These are phyloP conservation scores for Diplodia corticola DNA, from an alignment of 2,329 filamentous ascomycete species.

Conservation along the genomic window DNA sequence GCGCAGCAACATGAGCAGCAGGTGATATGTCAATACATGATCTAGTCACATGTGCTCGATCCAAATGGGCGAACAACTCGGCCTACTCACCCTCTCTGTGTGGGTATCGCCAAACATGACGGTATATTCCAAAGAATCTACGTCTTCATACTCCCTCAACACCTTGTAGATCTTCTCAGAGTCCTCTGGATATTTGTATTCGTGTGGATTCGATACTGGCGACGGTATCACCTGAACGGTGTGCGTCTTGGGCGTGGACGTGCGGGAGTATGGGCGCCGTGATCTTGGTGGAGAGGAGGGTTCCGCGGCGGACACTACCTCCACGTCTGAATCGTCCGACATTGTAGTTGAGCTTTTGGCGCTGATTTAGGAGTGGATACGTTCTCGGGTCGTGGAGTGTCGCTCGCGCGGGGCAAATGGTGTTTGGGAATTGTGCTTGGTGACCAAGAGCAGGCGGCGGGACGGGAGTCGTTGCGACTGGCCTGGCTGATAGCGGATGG, in stretches of 20 bases:
- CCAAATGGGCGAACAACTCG: too few species aligned
- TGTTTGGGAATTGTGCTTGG: not conserved
- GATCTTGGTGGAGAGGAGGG: not conserved
- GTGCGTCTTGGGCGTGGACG: not conserved
- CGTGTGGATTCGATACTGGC: conserved; percentile 28
- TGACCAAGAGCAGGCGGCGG: not conserved
- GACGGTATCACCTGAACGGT: not conserved
- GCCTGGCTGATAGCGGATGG: too few species aligned
- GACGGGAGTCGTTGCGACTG: not conserved
- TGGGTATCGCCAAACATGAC: conserved; percentile 45
- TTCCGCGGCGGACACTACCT: not conserved
- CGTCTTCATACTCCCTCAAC: conserved; percentile 38
- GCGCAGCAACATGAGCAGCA: not conserved
- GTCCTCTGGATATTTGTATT: conserved; percentile 39
- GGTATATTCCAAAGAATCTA: conserved; percentile 40
- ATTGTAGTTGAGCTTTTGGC: not conserved
- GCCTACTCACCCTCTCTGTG: conserved; percentile 46
- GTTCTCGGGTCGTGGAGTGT: not conserved
- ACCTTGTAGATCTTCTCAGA: conserved; percentile 42
- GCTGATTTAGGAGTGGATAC: too few species aligned
- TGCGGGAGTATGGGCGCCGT: not conserved
- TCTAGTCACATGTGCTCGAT: not conserved
- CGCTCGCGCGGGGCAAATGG: not conserved
- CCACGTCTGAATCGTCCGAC: not conserved
- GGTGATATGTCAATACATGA: not conserved